phyloP scores from a whole-genome alignment of 495 filamentous ascomycete genomes.

The Aspergillus homomorphus region DNA sequence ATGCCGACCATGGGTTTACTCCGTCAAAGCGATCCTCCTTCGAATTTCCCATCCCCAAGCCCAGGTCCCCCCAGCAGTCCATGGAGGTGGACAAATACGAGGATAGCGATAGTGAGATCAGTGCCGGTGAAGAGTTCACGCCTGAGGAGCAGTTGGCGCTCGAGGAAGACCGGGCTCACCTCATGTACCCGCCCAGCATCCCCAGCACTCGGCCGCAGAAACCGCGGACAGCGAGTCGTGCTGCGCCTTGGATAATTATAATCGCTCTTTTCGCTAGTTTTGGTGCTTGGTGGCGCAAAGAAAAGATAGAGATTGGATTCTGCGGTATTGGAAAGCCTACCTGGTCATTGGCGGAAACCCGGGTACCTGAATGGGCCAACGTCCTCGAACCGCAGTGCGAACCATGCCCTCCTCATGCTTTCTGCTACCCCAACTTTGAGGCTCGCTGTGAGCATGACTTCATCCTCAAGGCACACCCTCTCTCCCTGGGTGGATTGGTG shows the following conservation, averaged over 20 bases:
- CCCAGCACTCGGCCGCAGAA: constrained; percentile 36
- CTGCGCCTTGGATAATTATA: constrained; percentile 64
- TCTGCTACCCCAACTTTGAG: constrained; percentile 74
- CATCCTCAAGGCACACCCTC: constrained; percentile 77
- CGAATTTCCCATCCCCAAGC: constrained; percentile 42
- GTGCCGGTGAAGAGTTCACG: constrained; percentile 86
- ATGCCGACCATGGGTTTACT: constrained; percentile 36
- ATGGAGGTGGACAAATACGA: constrained; percentile 39
- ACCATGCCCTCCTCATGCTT: constrained; percentile 86
- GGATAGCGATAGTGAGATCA: constrained; percentile 46
- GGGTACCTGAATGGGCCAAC: constrained; percentile 64
- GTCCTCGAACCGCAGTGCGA: constrained; percentile 79
- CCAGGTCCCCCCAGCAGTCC: constrained; percentile 31
- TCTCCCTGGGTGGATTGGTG: constrained; percentile 74
- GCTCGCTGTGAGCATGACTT: constrained; percentile 84
- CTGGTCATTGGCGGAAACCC: constrained; percentile 48
- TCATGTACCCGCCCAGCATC: constrained; percentile 26
- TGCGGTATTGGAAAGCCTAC: constrained; percentile 78
- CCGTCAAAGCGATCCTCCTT: constrained; percentile 41
- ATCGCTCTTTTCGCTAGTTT: constrained; percentile 67
- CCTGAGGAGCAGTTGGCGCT: constrained; percentile 83
- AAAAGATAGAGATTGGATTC: constrained; percentile 92
- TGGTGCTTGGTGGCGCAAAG: constrained; percentile 81
- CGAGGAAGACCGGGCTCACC: constrained; percentile 51
- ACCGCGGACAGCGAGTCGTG: constrained; percentile 35